Evolutionary conservation across 2,329 filamentous ascomycete genomes (phyloP), one percentile per base, ranked within the genome.

Genomic region (Cladosporium oxysporum): DNA sequence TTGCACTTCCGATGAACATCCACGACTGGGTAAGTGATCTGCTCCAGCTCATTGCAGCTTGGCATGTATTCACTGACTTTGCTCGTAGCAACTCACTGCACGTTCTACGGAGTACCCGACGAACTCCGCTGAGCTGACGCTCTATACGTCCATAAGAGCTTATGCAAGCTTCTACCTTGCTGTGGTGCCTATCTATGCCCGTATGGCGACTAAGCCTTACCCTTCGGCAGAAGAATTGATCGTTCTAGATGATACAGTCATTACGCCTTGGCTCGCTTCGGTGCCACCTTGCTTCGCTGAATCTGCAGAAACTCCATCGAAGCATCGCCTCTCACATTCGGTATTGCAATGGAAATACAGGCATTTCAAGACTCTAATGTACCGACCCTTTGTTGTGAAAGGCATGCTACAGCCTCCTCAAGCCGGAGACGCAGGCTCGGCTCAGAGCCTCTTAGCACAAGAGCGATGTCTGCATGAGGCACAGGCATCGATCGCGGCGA

Each of bases 361-460:
- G 8, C 83, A 83, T 62, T 74, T 83, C 57, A 76, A 80, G 23
- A 82, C 83, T 68, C 79, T 83, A 58, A 82, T 83, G 76, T 83
- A 82, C 66, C 73, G 81, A 6, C 79, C 81, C 0, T 82, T 82
- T 60, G 77, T 83, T 21, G 80, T 83, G 72, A 73, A 35, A 74
- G 76, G 18, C 83, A 81, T 66, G 73, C 83, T 8, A 71, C 71
- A 47, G 12, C 41, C 41, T 47, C 41, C 12, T n/a, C 41, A 11
- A 47, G 41, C 7, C 8, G 41, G 8, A 23, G 11, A n/a, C 5
- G 2, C n/a, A n/a, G n/a, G 41, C 8, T 47, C 41, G n/a, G 18
- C 41, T 21, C 41, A 47, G 41, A 12, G 41, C 41, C 11, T 47
- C 1, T 47, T 47, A n/a, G 41, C 41, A 21, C 41, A 47, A 21